Evolutionary conservation across 1,284 basidiomycete species (phyloP), one percentile per base, ranked within the genome.

Genomic region (Farysia itapuensis): DNA sequence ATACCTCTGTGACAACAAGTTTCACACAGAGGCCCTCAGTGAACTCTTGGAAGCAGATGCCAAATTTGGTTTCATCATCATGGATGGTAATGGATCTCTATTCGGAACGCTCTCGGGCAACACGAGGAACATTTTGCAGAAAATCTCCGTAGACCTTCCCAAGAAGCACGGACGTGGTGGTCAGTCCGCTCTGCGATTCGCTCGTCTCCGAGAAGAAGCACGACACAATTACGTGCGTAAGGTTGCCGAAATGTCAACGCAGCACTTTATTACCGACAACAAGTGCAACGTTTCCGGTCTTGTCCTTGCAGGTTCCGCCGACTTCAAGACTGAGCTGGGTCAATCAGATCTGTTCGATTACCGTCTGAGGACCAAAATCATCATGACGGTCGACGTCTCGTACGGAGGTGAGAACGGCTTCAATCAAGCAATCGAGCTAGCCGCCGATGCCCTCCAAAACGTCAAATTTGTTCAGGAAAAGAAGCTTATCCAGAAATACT

Each of bases 151-250:
- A 77, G 95, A 98, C 80, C 83, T 99, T 16, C 95, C 95, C 39
- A 99, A 98, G 82, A 99, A 99, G 83, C 95, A 98, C 79, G 92
- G 92, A 15, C 94, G 95, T 84, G 95, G 95, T 86, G 95, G 95
- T 81, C 95, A 99, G 80, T 99, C 95, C 52, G 95, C 95, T 22
- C 83, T 98, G 42, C 95, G 95, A 89, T 99, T 99, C 85, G 90
- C 94, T 30, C 94, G 95, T 84, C 85, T 99, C 48, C 89, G 95
- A 78, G 95, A 97, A 76, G 95, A 99, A 80, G 96, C 96, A 75
- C 86, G 95, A 46, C 94, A 98, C 85, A 99, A 98, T 80, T 99
- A 99, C 78, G 93, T 98, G 38, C 89, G 95, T 70, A 99, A 99
- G 80, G 93, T 98, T 49, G 93, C 94, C 42, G 94, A 99, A 79